A percentile compares a stretch with the other conserved stretches of the same genome.
Conservation (phyloP, 257 asterid species). For the Rhazya stricta region DNA sequence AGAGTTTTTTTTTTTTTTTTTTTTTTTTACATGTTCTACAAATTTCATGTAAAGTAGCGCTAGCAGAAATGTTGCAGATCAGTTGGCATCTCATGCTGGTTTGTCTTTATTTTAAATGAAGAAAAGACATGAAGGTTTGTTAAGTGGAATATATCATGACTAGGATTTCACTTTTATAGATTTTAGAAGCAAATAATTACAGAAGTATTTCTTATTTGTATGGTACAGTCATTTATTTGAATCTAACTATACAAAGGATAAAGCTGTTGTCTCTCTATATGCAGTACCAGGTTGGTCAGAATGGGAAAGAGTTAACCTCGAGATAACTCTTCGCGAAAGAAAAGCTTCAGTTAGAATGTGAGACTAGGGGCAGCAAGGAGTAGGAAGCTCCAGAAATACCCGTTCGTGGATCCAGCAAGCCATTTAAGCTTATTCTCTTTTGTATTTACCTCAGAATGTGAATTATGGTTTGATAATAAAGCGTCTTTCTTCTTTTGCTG, state of each 20-base stretch:
- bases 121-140: not conserved
- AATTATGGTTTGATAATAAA: not conserved
- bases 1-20: too few species aligned
- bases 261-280: not conserved
- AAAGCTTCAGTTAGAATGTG: not conserved
- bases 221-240: not conserved
- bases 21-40: too few species aligned
- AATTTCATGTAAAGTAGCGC: not conserved
- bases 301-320: slow-evolving; percentile 1
- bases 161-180: not conserved
- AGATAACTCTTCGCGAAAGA: not conserved
- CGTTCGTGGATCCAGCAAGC: not conserved
- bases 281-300: slow-evolving; percentile 12
- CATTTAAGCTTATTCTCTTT: not conserved
- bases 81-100: not conserved
- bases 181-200: not conserved
- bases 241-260: not conserved
- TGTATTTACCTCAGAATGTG: not conserved
- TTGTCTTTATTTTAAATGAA: not conserved
- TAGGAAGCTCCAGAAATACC: not conserved
- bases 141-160: not conserved
- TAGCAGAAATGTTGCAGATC: not conserved
- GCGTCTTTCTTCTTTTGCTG: not conserved
- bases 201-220: not conserved
- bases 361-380: not conserved